Base-by-base conservation (phyloP, 1,284 basidiomycete species). In the Cutaneotrichosporon cyanovorans region DNA sequence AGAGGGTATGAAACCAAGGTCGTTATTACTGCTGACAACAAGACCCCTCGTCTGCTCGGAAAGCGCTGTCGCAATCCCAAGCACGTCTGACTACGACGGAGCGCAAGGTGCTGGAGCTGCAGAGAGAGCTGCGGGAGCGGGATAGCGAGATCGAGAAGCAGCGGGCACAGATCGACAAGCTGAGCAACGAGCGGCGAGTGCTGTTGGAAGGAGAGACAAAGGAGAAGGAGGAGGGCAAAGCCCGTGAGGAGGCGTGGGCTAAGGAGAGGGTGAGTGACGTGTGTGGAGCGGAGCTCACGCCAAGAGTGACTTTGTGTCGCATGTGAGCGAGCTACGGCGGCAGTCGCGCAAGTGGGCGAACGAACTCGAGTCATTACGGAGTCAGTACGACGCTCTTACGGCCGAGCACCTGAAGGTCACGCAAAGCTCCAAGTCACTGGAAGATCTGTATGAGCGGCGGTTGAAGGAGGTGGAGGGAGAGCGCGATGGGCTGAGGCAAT, bases 381-480 rank as follows among this genome's bases (percentile, higher is more conserved):
- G 16, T 10, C 36, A 39, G 12, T 39, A 45, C 30, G 36, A 39
- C 10, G 9, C 32, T 8, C 22, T 37, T 6, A 12, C 25, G 16
- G n/a, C 42, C n/a, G 42, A 30, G 32, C 32, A 34, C 16, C 15
- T 34, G 14, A 34, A 34, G 11, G 32, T 16, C 8, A 9, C 32
- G 9, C 32, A 16, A 7, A 34, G 16, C 7, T 8, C 32, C 32
- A n/a, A 40, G 40, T 32, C 38, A 22, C 25, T 35, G 22, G 32
- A 65, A 10, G 38, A 42, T 1, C 39, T 65, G 14, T 48, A 64
- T 4, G 44, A 49, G 19, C 47, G 43, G 2, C 49, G 62, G 5
- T 21, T 68, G n/a, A 36, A 46, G 18, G 63, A 64, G 22, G 37
- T 64, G 2, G 62, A 67, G 37, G 49, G 48, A 2, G 60, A 66